These are phyloP conservation scores for Trypanosomatidae sp. DNA, from an alignment of 208 protist species.

Conservation along the genomic window DNA sequence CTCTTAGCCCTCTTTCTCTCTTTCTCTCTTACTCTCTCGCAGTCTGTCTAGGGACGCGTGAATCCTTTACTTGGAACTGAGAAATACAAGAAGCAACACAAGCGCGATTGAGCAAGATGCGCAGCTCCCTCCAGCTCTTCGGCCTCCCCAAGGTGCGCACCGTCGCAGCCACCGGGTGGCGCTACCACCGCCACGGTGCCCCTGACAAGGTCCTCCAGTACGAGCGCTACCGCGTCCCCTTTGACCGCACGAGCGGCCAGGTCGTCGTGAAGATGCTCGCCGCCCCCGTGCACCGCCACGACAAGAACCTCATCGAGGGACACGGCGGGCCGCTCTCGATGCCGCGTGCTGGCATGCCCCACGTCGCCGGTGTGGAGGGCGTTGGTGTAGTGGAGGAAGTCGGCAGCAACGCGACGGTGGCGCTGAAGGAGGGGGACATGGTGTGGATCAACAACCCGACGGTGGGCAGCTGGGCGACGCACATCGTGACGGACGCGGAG, in stretches of 20 bases:
- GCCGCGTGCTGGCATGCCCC: too few relatives aligned
- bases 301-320: slow-evolving; percentile 96
- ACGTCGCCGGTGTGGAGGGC: slow-evolving; percentile 94
- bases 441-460: slow-evolving; percentile 93
- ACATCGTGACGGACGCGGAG: slow-evolving; percentile 84
- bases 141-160: slow-evolving; percentile 59
- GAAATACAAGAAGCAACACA: too few relatives aligned
- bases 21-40: too few relatives aligned
- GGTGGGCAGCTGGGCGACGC: slow-evolving; percentile 91
- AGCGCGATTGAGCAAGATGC: too few relatives aligned
- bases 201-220: slow-evolving; percentile 80
- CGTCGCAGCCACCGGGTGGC: slow-evolving; percentile 85
- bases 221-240: slow-evolving; percentile 85
- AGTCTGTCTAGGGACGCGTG: too few relatives aligned
- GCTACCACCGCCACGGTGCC: slow-evolving; percentile 80
- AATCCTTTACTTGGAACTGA: too few relatives aligned
- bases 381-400: slow-evolving; percentile 96
- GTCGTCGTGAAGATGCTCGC: slow-evolving; percentile 96
- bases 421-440: slow-evolving; percentile 88
- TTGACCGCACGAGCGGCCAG: slow-evolving; percentile 75
- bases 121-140: slow-evolving; percentile 9
- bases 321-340: slow-evolving; percentile 73
- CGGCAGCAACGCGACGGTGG: slow-evolving; percentile 61
- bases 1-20: too few relatives aligned
- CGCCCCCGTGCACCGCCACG: slow-evolving; percentile 95